Base-by-base conservation (phyloP, 163 green algal genomes). In the Picocystis sp. region DNA sequence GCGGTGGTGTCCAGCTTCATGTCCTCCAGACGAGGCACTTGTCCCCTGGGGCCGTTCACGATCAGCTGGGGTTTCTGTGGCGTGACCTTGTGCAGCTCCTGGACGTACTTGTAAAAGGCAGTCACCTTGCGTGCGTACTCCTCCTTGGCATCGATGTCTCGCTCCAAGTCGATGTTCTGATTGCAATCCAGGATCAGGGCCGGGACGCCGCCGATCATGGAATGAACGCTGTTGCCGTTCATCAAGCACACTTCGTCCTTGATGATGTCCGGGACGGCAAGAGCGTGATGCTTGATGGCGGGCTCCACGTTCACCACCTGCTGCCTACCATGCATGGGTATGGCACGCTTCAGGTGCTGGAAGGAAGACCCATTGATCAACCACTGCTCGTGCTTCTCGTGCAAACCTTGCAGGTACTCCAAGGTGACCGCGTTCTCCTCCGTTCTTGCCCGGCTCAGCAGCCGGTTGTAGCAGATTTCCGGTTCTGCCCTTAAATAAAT, bases 301-400 rank as follows among this genome's bases (percentile, higher is more conserved):
- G 50, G 53, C 5, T 55, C n/a, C 43, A 61, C 17, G 48, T 29
- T 38, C 15, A 22, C n/a, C 29, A 50, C 52, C 6, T 50, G 51
- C 11, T 25, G 14, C 23, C 3, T 45, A 3, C 11, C 11, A 43
- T 58, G 45, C 24, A 41, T 8, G 52, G 56, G n/a, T 17, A n/a
- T 15, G 10, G 24, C 15, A 43, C 22, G 42, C 54, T 35, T 11
- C 11, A 25, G 22, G 19, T 62, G 22, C 24, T 60, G 53, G 9
- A 50, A 55, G n/a, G 48, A 55, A 12, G 23, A 41, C 35, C 50
- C 55, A 23, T 24, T 54, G 22, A 89, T 61, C 15, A 77, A 56
- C 84, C 84, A 94, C 48, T 84, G 70, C 69, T 93, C 84, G 66
- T 94, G 84, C 57, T 86, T 83, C 23, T 71, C 41, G 58, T 94